Evolutionary conservation across 1,139 yeast species (phyloP).

Genomic region (Taiozyma sp.): DNA sequence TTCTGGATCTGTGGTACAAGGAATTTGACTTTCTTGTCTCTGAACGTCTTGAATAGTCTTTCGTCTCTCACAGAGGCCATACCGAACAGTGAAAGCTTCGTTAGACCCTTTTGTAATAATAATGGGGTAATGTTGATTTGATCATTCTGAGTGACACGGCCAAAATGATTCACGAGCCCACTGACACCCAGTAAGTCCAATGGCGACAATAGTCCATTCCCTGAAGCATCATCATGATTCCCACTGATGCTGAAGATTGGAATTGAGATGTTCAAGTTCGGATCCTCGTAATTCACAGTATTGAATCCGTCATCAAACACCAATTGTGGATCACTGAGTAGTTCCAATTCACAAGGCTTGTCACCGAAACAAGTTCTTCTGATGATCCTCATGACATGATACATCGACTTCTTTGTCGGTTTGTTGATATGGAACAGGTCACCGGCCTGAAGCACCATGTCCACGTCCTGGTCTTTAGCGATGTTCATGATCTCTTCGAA

Average conservation of each 20-base stretch:
- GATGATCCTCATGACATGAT: slow-evolving; percentile 72
- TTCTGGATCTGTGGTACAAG: slow-evolving; percentile 58
- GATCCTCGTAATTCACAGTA: slow-evolving; percentile 83
- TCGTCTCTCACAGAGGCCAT: slow-evolving; percentile 88
- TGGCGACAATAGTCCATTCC: slow-evolving; percentile 81
- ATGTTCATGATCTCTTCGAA: slow-evolving; percentile 76
- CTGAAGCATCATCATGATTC: slow-evolving; percentile 96
- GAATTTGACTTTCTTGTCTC: slow-evolving; percentile 76
- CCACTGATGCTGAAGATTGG: slow-evolving; percentile 95
- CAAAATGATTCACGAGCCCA: slow-evolving; percentile 88
- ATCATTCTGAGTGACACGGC: slow-evolving; percentile 74
- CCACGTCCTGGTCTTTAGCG: slow-evolving; percentile 70
- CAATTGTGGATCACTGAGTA: slow-evolving; percentile 70
- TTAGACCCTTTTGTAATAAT: slow-evolving; percentile 71
- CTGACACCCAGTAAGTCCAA: slow-evolving; percentile 77
- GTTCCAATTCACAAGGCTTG: slow-evolving; percentile 79
- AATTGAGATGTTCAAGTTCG: slow-evolving; percentile 80
- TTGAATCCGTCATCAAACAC: slow-evolving; percentile 56
- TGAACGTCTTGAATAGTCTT: slow-evolving; percentile 72
- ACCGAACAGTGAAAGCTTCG: slow-evolving; percentile 85
- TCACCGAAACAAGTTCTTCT: slow-evolving; percentile 78
- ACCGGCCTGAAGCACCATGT: slow-evolving; percentile 88
- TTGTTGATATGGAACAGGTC: slow-evolving; percentile 88
- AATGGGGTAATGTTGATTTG: slow-evolving; percentile 73
- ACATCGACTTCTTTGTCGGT: slow-evolving; percentile 82